These are phyloP conservation scores for Apophysomyces variabilis DNA, from an alignment of 371 early-diverging fungal genomes.

Conservation along the genomic window DNA sequence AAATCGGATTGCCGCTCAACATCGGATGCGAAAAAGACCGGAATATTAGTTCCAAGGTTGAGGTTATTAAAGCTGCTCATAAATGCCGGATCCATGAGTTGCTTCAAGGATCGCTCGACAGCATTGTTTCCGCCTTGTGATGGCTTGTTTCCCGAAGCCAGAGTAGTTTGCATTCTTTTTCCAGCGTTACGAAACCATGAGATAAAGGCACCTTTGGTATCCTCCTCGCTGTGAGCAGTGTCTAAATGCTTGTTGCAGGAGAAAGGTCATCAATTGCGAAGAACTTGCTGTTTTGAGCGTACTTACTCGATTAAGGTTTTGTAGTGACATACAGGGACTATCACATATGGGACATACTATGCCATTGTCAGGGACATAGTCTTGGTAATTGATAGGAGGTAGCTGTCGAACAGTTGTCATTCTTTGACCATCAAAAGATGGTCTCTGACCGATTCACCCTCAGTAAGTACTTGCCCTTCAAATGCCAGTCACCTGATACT, in stretches of 20 bases:
- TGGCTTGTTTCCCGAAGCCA: constrained; percentile 21
- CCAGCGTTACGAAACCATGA: constrained; percentile 53
- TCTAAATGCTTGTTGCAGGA: constrained; percentile 42
- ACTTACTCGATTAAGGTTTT: constrained; percentile 47
- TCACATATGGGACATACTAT: constrained; percentile 64
- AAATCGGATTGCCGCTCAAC: constrained; percentile 32
- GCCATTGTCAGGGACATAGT: constrained; percentile 45
- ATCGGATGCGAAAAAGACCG: constrained; percentile 43
- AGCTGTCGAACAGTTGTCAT: constrained; percentile 17
- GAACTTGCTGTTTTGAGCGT: too few relatives aligned
- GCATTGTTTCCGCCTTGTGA: constrained; percentile 12
- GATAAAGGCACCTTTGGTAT: constrained; percentile 47
- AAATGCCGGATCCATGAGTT: constrained; percentile 37
- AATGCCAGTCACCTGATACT: too few relatives aligned
- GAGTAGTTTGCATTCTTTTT: constrained; percentile 45
- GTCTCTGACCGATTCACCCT: too few relatives aligned
- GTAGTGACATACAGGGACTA: constrained; percentile 44
- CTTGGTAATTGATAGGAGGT: constrained; percentile 39
- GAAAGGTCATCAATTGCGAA: not conserved
- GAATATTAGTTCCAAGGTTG: constrained; percentile 22
- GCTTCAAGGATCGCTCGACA: constrained; percentile 29
- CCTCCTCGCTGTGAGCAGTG: constrained; percentile 45
- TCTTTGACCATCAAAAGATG: not conserved
- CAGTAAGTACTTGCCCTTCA: too few relatives aligned
- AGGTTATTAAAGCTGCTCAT: constrained; percentile 30